Conservation (phyloP, 1,284 basidiomycete species). For the Sanguinoderma infundibulare region DNA sequence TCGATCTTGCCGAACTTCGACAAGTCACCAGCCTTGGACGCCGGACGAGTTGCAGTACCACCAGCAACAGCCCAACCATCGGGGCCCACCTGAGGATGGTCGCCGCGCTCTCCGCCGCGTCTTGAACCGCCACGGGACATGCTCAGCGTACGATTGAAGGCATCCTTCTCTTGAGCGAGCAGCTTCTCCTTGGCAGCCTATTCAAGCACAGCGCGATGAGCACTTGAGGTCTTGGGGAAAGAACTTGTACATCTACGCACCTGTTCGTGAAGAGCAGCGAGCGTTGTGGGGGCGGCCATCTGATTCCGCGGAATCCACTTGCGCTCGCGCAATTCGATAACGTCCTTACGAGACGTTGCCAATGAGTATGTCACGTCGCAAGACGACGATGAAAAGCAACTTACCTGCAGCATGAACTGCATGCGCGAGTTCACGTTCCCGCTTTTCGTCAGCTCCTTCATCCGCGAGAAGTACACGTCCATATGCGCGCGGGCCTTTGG, state of each 20-base stretch:
- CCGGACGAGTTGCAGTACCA: constrained; percentile 59
- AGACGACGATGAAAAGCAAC: constrained; percentile 28
- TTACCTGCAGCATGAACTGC: constrained; percentile 93
- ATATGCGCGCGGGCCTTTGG: constrained; percentile 83
- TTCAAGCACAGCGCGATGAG: constrained; percentile 11
- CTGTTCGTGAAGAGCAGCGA: constrained; percentile 91
- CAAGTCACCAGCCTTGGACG: constrained; percentile 84
- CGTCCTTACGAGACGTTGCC: constrained; percentile 36
- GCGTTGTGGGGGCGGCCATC: constrained; percentile 86
- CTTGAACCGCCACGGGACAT: constrained; percentile 86
- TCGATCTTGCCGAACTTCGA: constrained; percentile 88
- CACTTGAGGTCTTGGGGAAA: background rate
- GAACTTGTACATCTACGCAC: constrained; percentile 47
- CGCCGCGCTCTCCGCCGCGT: constrained; percentile 80
- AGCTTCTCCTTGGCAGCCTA: constrained; percentile 78
- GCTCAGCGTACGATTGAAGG: constrained; percentile 49
- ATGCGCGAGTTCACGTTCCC: constrained; percentile 84
- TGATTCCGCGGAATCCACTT: constrained; percentile 82
- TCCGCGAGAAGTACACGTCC: constrained; percentile 92
- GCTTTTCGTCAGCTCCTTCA: constrained; percentile 82
- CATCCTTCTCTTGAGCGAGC: constrained; percentile 67
- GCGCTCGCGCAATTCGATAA: constrained; percentile 86
- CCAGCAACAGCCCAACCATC: constrained; percentile 92
- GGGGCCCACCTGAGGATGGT: constrained; percentile 53
- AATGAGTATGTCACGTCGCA: background rate